Percentiles rank a stretch among this genome's conserved stretches.
Conservation (phyloP, 2,329 filamentous ascomycete species). For the Gnomoniopsis sp. region DNA sequence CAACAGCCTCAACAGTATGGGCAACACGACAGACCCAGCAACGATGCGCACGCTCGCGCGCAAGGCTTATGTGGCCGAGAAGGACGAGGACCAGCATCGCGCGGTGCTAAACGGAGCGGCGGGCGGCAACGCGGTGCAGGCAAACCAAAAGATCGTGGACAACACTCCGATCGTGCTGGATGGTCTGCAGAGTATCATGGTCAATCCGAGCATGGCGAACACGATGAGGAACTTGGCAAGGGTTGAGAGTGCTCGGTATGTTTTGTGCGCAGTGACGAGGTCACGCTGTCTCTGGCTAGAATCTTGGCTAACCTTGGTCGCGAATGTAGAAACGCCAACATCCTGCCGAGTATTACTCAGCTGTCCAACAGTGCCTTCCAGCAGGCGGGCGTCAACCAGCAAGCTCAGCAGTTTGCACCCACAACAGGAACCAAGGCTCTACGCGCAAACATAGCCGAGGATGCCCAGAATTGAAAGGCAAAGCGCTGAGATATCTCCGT, state of each 20-base stretch:
- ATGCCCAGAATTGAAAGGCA: no score
- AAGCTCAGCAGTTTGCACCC: background rate
- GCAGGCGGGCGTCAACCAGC: constrained; percentile 3
- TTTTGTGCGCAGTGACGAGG: no score
- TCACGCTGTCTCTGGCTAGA: no score
- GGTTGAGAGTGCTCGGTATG: constrained; percentile 18
- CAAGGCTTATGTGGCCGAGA: constrained; percentile 16
- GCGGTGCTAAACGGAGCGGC: constrained; percentile 16
- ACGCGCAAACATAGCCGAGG: no score
- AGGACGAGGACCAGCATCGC: constrained; percentile 18
- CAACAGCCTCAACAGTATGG: background rate
- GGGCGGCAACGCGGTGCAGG: constrained; percentile 8
- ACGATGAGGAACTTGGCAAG: constrained; percentile 15
- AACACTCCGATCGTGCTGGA: constrained; percentile 18
- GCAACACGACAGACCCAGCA: background rate
- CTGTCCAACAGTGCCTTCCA: constrained; percentile 17
- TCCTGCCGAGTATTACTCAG: constrained; percentile 19
- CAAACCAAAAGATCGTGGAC: constrained; percentile 19
- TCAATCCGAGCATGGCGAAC: constrained; percentile 17
- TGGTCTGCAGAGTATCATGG: constrained; percentile 17
- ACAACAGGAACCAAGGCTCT: background rate
- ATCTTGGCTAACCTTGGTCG: background rate
- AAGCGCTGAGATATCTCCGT: no score
- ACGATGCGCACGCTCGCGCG: background rate
- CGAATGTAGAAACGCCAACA: constrained; percentile 16